Evolutionary conservation across 2,329 filamentous ascomycete genomes (phyloP).

Genomic region (Pseudogymnoascus sp.): DNA sequence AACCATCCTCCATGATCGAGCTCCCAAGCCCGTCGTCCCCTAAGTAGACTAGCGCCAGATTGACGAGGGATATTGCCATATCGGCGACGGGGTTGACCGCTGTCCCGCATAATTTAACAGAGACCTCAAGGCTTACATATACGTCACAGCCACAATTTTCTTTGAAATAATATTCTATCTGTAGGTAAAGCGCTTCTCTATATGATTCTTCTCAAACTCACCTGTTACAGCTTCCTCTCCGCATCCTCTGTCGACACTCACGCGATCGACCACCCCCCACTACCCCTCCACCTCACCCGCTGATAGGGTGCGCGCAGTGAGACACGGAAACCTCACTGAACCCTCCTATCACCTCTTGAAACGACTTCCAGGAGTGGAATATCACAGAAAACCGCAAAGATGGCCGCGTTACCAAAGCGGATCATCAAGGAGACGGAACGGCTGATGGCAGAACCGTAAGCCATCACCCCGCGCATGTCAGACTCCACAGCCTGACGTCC

Average conservation of each 20-base stretch:
- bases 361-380: not conserved
- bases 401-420: constrained; percentile 76
- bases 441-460: constrained; percentile 92
- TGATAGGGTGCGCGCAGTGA: constrained; percentile 7
- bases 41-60: constrained; percentile 7
- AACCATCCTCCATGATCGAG: not conserved
- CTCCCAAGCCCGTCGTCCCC: not conserved
- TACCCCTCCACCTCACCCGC: not conserved
- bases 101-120: constrained; percentile 8
- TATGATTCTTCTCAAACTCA: not conserved
- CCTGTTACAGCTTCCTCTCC: not conserved
- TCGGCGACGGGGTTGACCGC: not conserved
- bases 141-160: constrained; percentile 6
- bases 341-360: constrained; percentile 4
- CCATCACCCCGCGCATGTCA: constrained; percentile 14
- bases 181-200: not conserved
- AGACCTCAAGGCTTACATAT: constrained; percentile 8
- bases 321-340: constrained; percentile 2
- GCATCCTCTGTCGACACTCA: not conserved
- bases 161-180: not conserved
- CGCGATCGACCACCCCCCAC: constrained; percentile 1
- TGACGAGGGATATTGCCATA: constrained; percentile 7
- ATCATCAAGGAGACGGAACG: constrained; percentile 99
- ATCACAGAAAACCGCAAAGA: not conserved
- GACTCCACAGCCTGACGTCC: constrained; percentile 15